Conservation (phyloP, 345 rosid genomes). For the Hypericum perforatum region DNA sequence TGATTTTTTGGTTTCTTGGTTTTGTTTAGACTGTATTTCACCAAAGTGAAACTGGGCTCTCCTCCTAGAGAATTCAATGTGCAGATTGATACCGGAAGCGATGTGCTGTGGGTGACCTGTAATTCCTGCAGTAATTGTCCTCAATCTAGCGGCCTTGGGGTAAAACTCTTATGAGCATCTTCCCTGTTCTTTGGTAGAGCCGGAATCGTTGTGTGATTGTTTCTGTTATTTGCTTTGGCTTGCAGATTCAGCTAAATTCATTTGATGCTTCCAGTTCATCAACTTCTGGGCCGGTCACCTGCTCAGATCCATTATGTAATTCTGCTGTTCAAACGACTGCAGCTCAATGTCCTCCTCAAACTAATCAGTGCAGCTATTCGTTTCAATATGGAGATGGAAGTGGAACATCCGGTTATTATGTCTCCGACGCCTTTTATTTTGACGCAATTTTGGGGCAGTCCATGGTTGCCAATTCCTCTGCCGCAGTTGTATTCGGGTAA, state of each 20-base stretch:
- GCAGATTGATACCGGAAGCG: slow-evolving; percentile 98
- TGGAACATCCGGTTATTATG: slow-evolving; percentile 85
- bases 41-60: slow-evolving; percentile 85
- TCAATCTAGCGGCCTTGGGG: slow-evolving; percentile 81
- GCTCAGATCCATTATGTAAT: slow-evolving; percentile 31
- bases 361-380: slow-evolving; percentile 69
- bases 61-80: slow-evolving; percentile 94
- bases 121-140: slow-evolving; percentile 78
- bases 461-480: slow-evolving; percentile 63
- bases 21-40: slow-evolving; percentile 73
- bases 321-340: slow-evolving; percentile 49
- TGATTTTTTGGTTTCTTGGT: slow-evolving; percentile 10
- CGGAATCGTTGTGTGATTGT: slow-evolving; percentile 11
- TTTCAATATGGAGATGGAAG: slow-evolving; percentile 93
- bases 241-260: slow-evolving; percentile 69
- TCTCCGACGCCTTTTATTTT: slow-evolving; percentile 57
- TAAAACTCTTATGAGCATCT: slow-evolving; percentile 17
- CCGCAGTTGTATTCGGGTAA: slow-evolving; percentile 77
- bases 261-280: slow-evolving; percentile 64
- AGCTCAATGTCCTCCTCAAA: slow-evolving; percentile 51
- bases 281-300: slow-evolving; percentile 47
- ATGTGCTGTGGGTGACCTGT: slow-evolving; percentile 86
- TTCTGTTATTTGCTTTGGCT: slow-evolving; percentile 6
- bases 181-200: slow-evolving; percentile 1
- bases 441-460: slow-evolving; percentile 66